Conservation (phyloP, 768 basidiomycete species). For the Agaricus blazei region DNA sequence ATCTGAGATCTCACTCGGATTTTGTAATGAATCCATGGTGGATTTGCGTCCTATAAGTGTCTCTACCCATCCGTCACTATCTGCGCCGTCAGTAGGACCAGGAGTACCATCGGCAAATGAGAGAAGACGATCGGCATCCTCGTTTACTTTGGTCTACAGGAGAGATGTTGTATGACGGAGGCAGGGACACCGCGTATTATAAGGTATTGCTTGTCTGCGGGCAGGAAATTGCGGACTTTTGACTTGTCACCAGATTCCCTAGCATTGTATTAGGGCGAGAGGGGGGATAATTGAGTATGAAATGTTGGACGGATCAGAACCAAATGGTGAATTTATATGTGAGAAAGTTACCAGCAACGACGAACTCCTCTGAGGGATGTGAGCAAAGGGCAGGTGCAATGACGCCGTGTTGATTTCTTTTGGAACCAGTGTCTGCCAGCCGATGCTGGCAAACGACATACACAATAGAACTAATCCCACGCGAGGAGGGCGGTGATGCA, state of each 20-base stretch:
- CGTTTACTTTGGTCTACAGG: slow-evolving; percentile 92
- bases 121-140: slow-evolving; percentile 91
- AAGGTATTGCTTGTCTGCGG: slow-evolving; percentile 93
- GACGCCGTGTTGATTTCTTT: slow-evolving; percentile 76
- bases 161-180: slow-evolving; percentile 89
- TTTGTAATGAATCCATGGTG: slow-evolving; percentile 45
- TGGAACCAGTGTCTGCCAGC: slow-evolving; percentile 63
- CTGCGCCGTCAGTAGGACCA: slow-evolving; percentile 34
- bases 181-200: slow-evolving; percentile 95
- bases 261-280: neutral
- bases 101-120: slow-evolving; percentile 65
- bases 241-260: slow-evolving; percentile 93
- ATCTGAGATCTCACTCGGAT: slow-evolving; percentile 82
- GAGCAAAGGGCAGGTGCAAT: neutral
- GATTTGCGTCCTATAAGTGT: slow-evolving; percentile 82
- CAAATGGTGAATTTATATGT: slow-evolving; percentile 98
- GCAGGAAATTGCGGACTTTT: slow-evolving; percentile 89
- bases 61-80: slow-evolving; percentile 95
- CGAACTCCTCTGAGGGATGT: slow-evolving; percentile 77
- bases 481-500: too few relatives aligned
- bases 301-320: slow-evolving; percentile 66
- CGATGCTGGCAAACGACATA: slow-evolving; percentile 18
- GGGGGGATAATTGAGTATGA: neutral
- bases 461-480: too few relatives aligned
- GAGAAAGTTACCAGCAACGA: slow-evolving; percentile 95